Evolutionary conservation across 2,329 filamentous ascomycete genomes (phyloP).

Genomic region (Lecanicillium sp.): DNA sequence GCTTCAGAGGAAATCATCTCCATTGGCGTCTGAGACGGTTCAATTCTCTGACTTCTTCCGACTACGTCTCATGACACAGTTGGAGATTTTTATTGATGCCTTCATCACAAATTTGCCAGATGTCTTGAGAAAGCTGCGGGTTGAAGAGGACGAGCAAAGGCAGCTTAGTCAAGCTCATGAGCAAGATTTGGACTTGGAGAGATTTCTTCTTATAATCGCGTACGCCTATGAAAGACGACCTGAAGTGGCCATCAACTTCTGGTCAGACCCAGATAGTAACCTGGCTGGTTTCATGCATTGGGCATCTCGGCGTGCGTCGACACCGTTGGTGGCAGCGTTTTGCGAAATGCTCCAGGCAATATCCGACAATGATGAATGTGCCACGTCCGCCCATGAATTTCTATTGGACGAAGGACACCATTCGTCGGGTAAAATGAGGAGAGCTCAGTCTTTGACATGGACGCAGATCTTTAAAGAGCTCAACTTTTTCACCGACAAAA

Average conservation of each 20-base stretch:
- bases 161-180: constrained; percentile 57
- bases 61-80: constrained; percentile 62
- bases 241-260: constrained; percentile 81
- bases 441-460: constrained; percentile 83
- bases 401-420: constrained; percentile 76
- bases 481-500: constrained; percentile 70
- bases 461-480: constrained; percentile 87
- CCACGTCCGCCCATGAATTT: constrained; percentile 79
- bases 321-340: constrained; percentile 90
- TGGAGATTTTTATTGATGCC: constrained; percentile 82
- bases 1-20: constrained; percentile 70
- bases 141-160: constrained; percentile 83
- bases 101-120: constrained; percentile 96
- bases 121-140: constrained; percentile 74
- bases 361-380: constrained; percentile 73
- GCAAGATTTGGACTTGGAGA: constrained; percentile 69
- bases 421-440: constrained; percentile 68
- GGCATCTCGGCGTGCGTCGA: constrained; percentile 92
- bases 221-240: constrained; percentile 82
- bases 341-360: constrained; percentile 93
- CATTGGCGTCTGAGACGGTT: constrained; percentile 58
- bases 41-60: constrained; percentile 67
- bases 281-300: constrained; percentile 92
- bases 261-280: constrained; percentile 87
- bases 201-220: constrained; percentile 85